Conservation (phyloP, 768 basidiomycete genomes). For the Pisolithus orientalis region DNA sequence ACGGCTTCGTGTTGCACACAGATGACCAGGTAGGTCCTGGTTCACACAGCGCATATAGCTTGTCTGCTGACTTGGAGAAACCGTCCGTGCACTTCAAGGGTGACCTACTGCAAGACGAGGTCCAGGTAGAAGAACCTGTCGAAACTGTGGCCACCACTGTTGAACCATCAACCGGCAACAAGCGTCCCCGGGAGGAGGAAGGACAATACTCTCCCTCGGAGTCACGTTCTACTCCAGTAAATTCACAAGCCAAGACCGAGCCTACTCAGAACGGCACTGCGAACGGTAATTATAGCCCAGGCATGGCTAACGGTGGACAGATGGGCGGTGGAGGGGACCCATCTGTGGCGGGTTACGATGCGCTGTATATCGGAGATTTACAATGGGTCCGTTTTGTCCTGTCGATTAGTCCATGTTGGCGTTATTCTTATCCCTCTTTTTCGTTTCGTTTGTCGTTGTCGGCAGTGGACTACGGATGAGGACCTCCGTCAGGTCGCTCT, state of each 20-base stretch:
- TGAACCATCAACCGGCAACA: slow-evolving; percentile 66
- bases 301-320: slow-evolving; percentile 20
- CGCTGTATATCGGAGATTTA: slow-evolving; percentile 83
- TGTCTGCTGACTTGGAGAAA: slow-evolving; percentile 15
- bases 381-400: slow-evolving; percentile 78
- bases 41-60: slow-evolving; percentile 11
- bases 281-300: slow-evolving; percentile 24
- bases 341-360: slow-evolving; percentile 46
- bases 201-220: slow-evolving; percentile 21
- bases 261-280: slow-evolving; percentile 14
- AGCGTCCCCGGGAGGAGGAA: slow-evolving; percentile 62
- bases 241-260: slow-evolving; percentile 12
- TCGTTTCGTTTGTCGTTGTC: slow-evolving; percentile 16
- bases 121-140: slow-evolving; percentile 34
- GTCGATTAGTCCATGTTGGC: slow-evolving; percentile 23
- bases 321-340: slow-evolving; percentile 28
- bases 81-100: slow-evolving; percentile 9
- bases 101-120: slow-evolving; percentile 30
- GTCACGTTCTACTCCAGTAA: slow-evolving; percentile 14
- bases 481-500: slow-evolving; percentile 76
- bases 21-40: slow-evolving; percentile 29
- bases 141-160: slow-evolving; percentile 38
- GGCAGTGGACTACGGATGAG: slow-evolving; percentile 96
- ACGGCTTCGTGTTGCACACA: slow-evolving; percentile 34
- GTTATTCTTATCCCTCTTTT: slow-evolving; percentile 28